Evolutionary conservation across 768 basidiomycete genomes (phyloP).

Genomic region (Gloeopeniophorella convolvens): DNA sequence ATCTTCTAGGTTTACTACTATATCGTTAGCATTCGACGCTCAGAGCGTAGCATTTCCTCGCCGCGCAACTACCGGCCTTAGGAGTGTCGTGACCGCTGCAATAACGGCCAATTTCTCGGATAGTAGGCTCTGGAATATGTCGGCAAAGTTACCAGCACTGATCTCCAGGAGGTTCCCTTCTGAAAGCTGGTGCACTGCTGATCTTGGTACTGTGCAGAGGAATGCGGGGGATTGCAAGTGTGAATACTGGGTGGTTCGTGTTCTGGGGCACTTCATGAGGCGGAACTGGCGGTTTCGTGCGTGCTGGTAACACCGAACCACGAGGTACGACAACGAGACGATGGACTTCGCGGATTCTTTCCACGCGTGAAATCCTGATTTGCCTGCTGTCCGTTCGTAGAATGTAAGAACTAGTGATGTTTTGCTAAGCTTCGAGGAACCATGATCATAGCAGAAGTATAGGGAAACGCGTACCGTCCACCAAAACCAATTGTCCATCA

Average conservation of each 20-base stretch:
- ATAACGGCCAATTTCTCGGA: neutral
- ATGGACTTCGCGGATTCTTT: neutral
- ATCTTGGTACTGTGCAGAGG: neutral
- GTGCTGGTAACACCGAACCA: neutral
- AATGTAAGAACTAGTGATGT: neutral
- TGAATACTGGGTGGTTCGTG: neutral
- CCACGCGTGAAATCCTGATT: neutral
- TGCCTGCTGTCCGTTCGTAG: neutral
- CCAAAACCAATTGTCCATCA: neutral
- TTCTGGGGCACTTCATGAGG: neutral
- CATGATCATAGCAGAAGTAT: neutral
- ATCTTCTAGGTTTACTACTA: no score
- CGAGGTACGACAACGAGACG: neutral
- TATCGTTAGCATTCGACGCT: no score
- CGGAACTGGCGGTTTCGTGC: neutral
- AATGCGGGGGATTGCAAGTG: neutral
- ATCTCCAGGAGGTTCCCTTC: neutral
- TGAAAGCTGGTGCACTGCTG: neutral
- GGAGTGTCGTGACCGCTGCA: neutral
- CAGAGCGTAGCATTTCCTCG: no score
- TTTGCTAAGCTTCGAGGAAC: no score
- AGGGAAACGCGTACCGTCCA: neutral
- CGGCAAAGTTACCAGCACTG: neutral
- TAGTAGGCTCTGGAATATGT: neutral
- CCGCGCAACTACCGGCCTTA: neutral